Evolutionary conservation across 768 basidiomycete genomes (phyloP), one percentile per base, ranked within the genome.

Genomic region (Astraeus odoratus): DNA sequence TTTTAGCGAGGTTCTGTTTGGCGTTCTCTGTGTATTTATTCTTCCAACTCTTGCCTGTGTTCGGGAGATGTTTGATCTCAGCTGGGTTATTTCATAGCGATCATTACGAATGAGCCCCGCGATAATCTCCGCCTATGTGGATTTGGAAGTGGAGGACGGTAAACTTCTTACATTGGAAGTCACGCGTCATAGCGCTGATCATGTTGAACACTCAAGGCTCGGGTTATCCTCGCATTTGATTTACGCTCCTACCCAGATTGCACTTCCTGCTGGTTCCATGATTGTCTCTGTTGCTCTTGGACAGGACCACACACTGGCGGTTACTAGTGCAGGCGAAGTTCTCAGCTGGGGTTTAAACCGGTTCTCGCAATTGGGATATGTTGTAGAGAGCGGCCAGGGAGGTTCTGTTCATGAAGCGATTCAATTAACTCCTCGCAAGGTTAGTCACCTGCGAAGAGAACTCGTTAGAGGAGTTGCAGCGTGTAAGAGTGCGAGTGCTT

Each of bases 321-420:
- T 98, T 23, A 94, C 92, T 0, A 76, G 70, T 20, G 60, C 73
- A 0, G 93, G 95, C 4, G 89, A 93, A 56, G 78, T 97, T 3
- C 77, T 83, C 30, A 91, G 83, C 19, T 98, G 93, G 89, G 96
- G 91, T 12, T 65, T 90, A 20, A 94, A 94, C 53, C 77, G 91
- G 12, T 95, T 93, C 60, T 70, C 78, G 4, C 94, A 97, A 57
- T 75, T 96, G 4, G 94, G 95, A 9, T 96, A 96, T 53, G 67
- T 77, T 3, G 72, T 95, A 3, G 91, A 97, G 49, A 52, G 67
- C 1, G 59, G 67, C 0, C 55, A 63, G 9, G 63, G 65, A 13
- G 71, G 72, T 24, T 68, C 72, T 9, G 59, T 61, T 3, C 87
- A 92, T 33, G 86, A 91, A 53, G 78, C 75, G 2, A 78, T 93